Base-by-base conservation (phyloP, 345 rosid species). In the Toxicodendron radicans region DNA sequence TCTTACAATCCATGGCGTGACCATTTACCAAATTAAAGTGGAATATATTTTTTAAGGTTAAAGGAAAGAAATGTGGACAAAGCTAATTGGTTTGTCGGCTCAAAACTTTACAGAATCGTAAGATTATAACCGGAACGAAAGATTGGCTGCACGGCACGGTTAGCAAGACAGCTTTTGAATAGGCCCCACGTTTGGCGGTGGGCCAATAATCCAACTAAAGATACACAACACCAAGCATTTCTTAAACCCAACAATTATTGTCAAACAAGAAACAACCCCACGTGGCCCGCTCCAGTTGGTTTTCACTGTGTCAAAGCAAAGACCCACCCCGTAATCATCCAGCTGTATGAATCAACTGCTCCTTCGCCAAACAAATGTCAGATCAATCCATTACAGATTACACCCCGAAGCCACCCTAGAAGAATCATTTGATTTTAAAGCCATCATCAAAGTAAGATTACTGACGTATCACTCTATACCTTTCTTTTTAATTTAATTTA, bases 341-440 rank as follows among this genome's bases (percentile, higher is more conserved):
- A 87, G 89, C 87, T 83, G 87, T 78, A 70, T n/a, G n/a, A n/a
- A n/a, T 78, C 82, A 70, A 18, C 69, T 14, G 38, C 76, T 0
- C 58, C 41, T 16, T 13, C 59, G 35, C 75, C 52, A 48, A 32
- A 12, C 4, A 69, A 6, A 56, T 41, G 3, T 17, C 38, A 66
- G 3, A 10, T 51, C 73, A 38, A 8, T 5, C 0, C 43, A 7
- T 5, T 0, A 38, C 43, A 38, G 8, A 35, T 35, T 38, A 6
- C 43, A 14, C 6, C 54, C 54, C 16, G n/a, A 51, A 51, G n/a
- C n/a, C 24, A 32, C 9, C 38, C 13, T 5, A 38, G 35, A n/a
- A 38, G 35, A 54, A 69, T 68, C 61, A 35, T 35, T 20, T 68
- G 70, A 20, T 10, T 0, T 14, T 69, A 53, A 18, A 10, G 17